phyloP scores from a whole-genome alignment of 805 yeast species.

The Saccharomycopsis sp. region DNA sequence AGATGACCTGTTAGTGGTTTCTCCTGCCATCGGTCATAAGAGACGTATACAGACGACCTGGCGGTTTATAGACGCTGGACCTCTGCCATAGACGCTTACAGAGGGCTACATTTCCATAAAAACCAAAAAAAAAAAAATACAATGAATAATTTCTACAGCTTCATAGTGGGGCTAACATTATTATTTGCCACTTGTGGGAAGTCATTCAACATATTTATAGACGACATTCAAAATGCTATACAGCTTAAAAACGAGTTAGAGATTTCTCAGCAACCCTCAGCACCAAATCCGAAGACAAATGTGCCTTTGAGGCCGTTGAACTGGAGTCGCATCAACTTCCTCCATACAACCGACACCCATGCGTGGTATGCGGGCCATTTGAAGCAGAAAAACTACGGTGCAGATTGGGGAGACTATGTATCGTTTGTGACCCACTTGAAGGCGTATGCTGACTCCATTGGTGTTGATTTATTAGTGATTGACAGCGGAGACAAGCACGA shows the following conservation, averaged over 20 bases:
- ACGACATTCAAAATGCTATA: conserved; percentile 1
- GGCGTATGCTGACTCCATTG: conserved; percentile 33
- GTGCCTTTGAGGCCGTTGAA: conserved; percentile 45
- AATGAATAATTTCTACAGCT: not conserved
- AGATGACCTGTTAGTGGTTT: not conserved
- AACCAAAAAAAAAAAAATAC: too few species aligned
- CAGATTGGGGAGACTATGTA: conserved; percentile 89
- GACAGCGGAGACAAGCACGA: conserved; percentile 95
- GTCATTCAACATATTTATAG: not conserved
- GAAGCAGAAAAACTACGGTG: conserved; percentile 68
- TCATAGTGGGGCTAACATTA: not conserved
- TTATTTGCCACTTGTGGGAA: not conserved
- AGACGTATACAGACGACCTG: not conserved
- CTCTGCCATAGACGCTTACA: not conserved
- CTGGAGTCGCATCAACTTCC: conserved; percentile 72
- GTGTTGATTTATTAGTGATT: conserved; percentile 61
- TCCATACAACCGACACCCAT: conserved; percentile 96
- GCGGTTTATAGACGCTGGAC: not conserved
- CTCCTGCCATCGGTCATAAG: not conserved
- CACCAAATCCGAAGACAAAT: conserved; percentile 30
- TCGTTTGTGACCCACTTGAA: conserved; percentile 56
- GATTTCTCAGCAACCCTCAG: conserved; percentile 27
- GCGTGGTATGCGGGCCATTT: conserved; percentile 94
- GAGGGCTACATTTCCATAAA: too few species aligned
- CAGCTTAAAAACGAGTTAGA: not conserved